Conservation (phyloP, 305 asterid genomes). For the Lippia alba region DNA sequence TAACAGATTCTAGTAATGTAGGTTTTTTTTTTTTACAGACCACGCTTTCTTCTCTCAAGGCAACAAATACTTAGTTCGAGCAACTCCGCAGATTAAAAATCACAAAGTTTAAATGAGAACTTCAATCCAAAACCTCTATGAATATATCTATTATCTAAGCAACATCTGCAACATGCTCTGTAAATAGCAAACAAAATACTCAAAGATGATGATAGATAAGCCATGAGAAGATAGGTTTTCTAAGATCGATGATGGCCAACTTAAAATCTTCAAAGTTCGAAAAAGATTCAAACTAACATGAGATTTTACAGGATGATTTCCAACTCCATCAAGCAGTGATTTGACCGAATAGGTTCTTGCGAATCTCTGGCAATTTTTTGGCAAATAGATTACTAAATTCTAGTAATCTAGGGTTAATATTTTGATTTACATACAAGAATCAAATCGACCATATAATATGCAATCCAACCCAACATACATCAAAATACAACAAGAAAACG, state of each 20-base stretch:
- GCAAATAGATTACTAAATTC: too few relatives aligned
- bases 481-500: too few relatives aligned
- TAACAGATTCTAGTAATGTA: too few relatives aligned
- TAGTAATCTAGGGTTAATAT: too few relatives aligned
- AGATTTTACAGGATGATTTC: constrained; percentile 24
- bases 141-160: constrained; percentile 17
- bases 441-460: too few relatives aligned
- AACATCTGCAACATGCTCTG: constrained; percentile 20
- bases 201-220: constrained; percentile 11
- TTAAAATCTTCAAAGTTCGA: constrained; percentile 23
- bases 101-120: constrained; percentile 23
- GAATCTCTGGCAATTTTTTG: too few relatives aligned
- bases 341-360: constrained; percentile 64
- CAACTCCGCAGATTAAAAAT: constrained; percentile 19
- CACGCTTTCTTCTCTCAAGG: constrained; percentile 36
- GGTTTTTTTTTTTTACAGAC: constrained; percentile 33
- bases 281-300: constrained; percentile 22
- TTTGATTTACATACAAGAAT: too few relatives aligned
- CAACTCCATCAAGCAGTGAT: constrained; percentile 51
- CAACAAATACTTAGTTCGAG: constrained; percentile 35
- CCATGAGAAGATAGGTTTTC: constrained; percentile 30
- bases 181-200: constrained; percentile 16
- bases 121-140: constrained; percentile 25
- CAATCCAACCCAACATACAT: too few relatives aligned
- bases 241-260: constrained; percentile 30